Evolutionary conservation across 768 basidiomycete species (phyloP), one percentile per base, ranked within the genome.

Genomic region (Phlebiopsis gigantea): DNA sequence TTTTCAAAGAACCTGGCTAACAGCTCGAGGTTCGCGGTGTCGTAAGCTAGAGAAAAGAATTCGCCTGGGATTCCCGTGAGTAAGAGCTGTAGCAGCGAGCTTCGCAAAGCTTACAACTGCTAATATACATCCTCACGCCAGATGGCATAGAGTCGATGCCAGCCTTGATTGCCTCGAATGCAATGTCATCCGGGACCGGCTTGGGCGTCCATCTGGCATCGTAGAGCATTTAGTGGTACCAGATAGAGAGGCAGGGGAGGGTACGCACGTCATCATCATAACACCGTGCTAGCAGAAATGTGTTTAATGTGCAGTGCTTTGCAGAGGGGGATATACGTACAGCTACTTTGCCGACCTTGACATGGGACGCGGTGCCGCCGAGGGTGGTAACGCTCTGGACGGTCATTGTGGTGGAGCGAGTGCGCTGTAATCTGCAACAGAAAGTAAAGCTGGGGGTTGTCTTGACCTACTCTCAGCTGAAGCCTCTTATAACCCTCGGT

Each of bases 111-210:
- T 14, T 60, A 75, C 81, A 77, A 62, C 74, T 77, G 62, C 82
- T 82, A 59, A 84, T 57, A 47, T 82, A 60, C 63, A 79, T 75
- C 64, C 80, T 81, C 29, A 67, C 69, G 15, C 75, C 78, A 0
- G 70, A 59, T 0, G 77, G 76, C 30, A 78, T 63, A 0, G 71
- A 66, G 34, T 76, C 72, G 56, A 80, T 62, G 5, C 75, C 77
- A 10, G 76, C 77, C 65, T 80, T 82, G 71, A 88, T 85, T 1
- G 82, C 72, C 21, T 77, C 80, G 58, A 88, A 86, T 7, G 79
- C 79, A 29, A 81, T 75, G 52, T 83, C 83, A 55, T 88, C 84
- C 1, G 80, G 70, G 31, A 77, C 68, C 8, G 74, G 72, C 17
- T 63, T 68, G 10, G 76, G 72, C 14, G 62, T 77, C 83, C 77